Base-by-base conservation (phyloP, 352 stramenopile genomes). In the Pythium aphanidermatum region DNA sequence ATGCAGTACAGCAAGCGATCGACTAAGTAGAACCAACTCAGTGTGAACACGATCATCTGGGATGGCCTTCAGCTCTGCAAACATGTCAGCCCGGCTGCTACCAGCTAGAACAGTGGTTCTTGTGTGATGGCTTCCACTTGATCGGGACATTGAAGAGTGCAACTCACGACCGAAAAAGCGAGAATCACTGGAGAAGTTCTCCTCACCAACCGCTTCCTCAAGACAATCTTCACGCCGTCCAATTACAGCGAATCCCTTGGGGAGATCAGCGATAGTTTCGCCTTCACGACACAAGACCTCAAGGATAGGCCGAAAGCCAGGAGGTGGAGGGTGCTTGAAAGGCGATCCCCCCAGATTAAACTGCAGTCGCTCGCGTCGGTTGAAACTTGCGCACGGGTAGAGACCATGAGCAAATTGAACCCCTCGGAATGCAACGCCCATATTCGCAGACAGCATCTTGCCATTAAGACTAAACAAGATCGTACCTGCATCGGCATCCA, bases 401-500 rank as follows among this genome's bases (percentile, higher is more conserved):
- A 96, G 48, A 11, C 83, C 83, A 12, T 82, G 67, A 0, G 76
- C 73, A 61, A 95, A 92, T 32, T 95, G 57, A 40, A 95, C 65
- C 6, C 76, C 73, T 17, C 79, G 71, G 48, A 95, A 95, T 23
- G 83, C 83, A 13, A 91, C 64, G 9, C 81, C 83, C 83, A 95
- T 93, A 49, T 92, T 91, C 13, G 69, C 67, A 9, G 76, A 89
- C 42, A 70, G 65, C 76, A 91, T 88, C 45, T 95, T 83, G 7
- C 92, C 92, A 55, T 98, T 97, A 11, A 96, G 65, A 25, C 77
- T 91, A 53, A 97, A 98, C 37, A 93, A 83, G 48, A 97, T 84
- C 12, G 78, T 86, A 8, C 84, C 81, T 31, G 77, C 71, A 52
- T 97, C 86, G 23, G 82, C 70, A 47, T 97, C 86, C 26, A 97